A percentile compares a stretch with the other conserved stretches of the same genome.
Conservation (phyloP, 768 basidiomycete genomes). For the Dioszegia aurantiaca region DNA sequence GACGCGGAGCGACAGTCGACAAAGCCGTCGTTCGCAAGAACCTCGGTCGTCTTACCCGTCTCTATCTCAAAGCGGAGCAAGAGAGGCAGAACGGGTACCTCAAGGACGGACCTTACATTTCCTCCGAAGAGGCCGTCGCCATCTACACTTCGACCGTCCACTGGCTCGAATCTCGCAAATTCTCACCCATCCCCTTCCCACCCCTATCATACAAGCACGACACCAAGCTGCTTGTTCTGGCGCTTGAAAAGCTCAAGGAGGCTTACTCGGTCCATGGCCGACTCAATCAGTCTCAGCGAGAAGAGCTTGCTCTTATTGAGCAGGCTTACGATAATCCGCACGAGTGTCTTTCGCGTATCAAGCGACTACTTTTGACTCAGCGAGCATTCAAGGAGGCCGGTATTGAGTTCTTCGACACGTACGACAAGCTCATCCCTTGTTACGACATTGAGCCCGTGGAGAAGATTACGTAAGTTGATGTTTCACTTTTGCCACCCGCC, state of each 20-base stretch:
- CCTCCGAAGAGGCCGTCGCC: conserved; percentile 96
- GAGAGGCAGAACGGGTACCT: conserved; percentile 97
- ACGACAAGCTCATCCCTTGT: conserved; percentile 90
- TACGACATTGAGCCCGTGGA: conserved; percentile 99
- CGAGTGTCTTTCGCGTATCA: conserved; percentile 98
- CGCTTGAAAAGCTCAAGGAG: conserved; percentile 96
- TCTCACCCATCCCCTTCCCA: conserved; percentile 97
- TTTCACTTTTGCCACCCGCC: neutral
- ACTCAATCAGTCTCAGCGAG: conserved; percentile 95
- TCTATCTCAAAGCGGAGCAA: conserved; percentile 98
- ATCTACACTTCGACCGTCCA: conserved; percentile 98
- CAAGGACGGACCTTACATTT: conserved; percentile 98
- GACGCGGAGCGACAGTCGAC: conserved; percentile 61
- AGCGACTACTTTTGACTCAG: conserved; percentile 91
- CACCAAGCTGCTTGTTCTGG: conserved; percentile 92
- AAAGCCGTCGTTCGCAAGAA: conserved; percentile 99
- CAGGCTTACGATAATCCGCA: conserved; percentile 99
- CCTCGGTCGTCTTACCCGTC: conserved; percentile 90
- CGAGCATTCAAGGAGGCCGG: conserved; percentile 98
- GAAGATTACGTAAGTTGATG: conserved; percentile 81
- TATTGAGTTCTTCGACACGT: conserved; percentile 90
- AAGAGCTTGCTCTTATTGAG: conserved; percentile 95
- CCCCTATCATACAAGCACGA: conserved; percentile 99
- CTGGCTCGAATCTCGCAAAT: conserved; percentile 97
- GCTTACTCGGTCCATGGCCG: conserved; percentile 98